These are phyloP conservation scores for Talaromyces sp. DNA, from an alignment of 2,329 filamentous ascomycete genomes.

Conservation along the genomic window DNA sequence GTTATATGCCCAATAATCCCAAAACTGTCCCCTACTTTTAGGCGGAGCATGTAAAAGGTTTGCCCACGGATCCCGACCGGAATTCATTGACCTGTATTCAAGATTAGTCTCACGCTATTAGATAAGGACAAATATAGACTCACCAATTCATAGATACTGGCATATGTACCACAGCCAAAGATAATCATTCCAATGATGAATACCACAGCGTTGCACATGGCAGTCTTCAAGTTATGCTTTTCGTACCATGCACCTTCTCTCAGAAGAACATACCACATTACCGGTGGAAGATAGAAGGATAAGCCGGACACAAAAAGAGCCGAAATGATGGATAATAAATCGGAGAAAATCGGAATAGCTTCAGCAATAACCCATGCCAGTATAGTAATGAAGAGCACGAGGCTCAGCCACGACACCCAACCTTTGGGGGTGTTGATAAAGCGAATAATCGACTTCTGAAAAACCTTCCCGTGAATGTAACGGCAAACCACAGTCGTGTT, in stretches of 20 bases:
- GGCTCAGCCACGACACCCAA: slow-evolving; percentile 21
- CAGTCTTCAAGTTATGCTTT: slow-evolving; percentile 9
- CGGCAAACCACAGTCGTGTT: slow-evolving; percentile 23
- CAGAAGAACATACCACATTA: slow-evolving; percentile 18
- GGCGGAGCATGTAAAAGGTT: slow-evolving; percentile 9
- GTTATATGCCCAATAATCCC: too few relatives aligned
- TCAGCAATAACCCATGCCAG: slow-evolving; percentile 26
- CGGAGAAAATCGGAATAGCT: slow-evolving; percentile 24
- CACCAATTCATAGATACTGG: slow-evolving; percentile 23
- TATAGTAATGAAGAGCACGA: slow-evolving; percentile 16
- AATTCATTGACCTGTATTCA: slow-evolving; percentile 3
- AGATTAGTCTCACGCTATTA: background rate
- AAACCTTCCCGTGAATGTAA: slow-evolving; percentile 23
- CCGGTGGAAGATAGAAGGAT: slow-evolving; percentile 16
- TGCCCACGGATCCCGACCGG: slow-evolving; percentile 7
- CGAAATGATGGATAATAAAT: slow-evolving; percentile 20
- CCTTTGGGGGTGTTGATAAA: slow-evolving; percentile 22
- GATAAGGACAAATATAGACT: background rate
- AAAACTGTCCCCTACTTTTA: too few relatives aligned
- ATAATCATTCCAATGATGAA: slow-evolving; percentile 22
- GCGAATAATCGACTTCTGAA: slow-evolving; percentile 16
- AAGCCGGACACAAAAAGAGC: slow-evolving; percentile 14
- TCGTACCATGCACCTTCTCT: slow-evolving; percentile 14
- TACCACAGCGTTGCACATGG: slow-evolving; percentile 15
- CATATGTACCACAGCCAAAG: slow-evolving; percentile 21